A percentile compares a stretch with the other conserved stretches of the same genome.
Evolutionary conservation across 2,329 filamentous ascomycete genomes (phyloP).

Genomic region (Diplodia seriata): DNA sequence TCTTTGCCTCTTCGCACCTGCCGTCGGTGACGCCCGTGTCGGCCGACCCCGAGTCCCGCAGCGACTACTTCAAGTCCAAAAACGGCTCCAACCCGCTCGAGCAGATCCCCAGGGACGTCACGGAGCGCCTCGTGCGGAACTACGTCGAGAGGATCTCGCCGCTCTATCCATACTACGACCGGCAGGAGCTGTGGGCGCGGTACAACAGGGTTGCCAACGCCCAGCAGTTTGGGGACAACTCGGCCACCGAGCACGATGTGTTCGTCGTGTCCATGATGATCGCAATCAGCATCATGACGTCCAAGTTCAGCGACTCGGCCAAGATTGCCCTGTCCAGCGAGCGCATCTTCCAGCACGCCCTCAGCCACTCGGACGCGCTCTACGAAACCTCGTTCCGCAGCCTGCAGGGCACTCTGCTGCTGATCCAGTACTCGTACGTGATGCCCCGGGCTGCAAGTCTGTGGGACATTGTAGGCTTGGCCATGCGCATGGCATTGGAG

Average conservation of each 20-base stretch:
- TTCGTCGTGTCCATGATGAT: constrained; percentile 31
- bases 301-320: constrained; percentile 27
- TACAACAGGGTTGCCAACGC: constrained; percentile 3
- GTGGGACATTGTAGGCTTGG: constrained; percentile 28
- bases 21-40: constrained; percentile 13
- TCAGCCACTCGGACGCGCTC: constrained; percentile 22
- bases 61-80: constrained; percentile 25
- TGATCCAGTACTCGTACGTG: constrained; percentile 30
- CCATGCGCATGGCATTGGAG: constrained; percentile 30
- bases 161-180: constrained; percentile 26
- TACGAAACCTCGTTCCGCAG: constrained; percentile 22
- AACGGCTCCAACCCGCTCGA: constrained; percentile 18
- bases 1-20: constrained; percentile 29
- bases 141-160: constrained; percentile 30
- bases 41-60: constrained; percentile 8
- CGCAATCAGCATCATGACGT: constrained; percentile 32
- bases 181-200: constrained; percentile 17
- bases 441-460: constrained; percentile 27
- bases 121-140: constrained; percentile 23
- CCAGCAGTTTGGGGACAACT: neutral
- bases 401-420: constrained; percentile 19
- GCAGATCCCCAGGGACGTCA: constrained; percentile 25
- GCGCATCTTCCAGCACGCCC: constrained; percentile 27
- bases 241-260: constrained; percentile 12
- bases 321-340: constrained; percentile 28